Evolutionary conservation across 345 rosid species (phyloP).

Genomic region (Populus euphratica): DNA sequence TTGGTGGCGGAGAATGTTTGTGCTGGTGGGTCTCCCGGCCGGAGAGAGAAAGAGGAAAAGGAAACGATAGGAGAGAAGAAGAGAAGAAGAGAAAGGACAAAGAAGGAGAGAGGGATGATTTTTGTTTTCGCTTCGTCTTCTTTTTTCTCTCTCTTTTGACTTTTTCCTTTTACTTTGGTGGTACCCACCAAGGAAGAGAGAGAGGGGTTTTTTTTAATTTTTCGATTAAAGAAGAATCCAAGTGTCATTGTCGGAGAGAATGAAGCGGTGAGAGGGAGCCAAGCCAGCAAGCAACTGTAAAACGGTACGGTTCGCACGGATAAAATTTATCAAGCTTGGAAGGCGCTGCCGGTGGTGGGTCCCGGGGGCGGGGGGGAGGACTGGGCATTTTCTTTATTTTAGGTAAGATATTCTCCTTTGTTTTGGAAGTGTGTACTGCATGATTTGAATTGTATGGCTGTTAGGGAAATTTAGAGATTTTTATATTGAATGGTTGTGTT

Average conservation of each 20-base stretch:
- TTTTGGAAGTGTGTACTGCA: background rate
- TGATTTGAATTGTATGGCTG: background rate
- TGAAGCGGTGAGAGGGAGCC: background rate
- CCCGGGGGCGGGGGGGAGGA: background rate
- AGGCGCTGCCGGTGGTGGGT: background rate
- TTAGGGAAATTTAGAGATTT: background rate
- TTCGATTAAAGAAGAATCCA: slow-evolving; percentile 13
- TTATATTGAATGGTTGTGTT: background rate
- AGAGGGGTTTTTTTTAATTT: background rate
- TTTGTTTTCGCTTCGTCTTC: too few species aligned
- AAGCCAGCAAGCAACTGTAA: too few species aligned
- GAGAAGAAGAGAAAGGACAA: background rate
- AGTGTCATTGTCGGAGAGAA: slow-evolving; percentile 33
- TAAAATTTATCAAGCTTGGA: background rate
- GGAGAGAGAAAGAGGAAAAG: background rate
- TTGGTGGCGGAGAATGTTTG: background rate
- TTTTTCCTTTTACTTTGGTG: background rate
- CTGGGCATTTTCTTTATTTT: too few species aligned
- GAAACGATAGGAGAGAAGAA: background rate
- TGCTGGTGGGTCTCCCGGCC: background rate
- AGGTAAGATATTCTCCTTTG: background rate
- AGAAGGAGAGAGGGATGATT: background rate
- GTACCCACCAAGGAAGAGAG: slow-evolving; percentile 10
- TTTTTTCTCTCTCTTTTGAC: background rate
- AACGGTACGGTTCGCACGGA: slow-evolving; percentile 22